Evolutionary conservation across 2,329 filamentous ascomycete species (phyloP), one percentile per base, ranked within the genome.

Genomic region (Pseudopyrenochaeta lycopersici): DNA sequence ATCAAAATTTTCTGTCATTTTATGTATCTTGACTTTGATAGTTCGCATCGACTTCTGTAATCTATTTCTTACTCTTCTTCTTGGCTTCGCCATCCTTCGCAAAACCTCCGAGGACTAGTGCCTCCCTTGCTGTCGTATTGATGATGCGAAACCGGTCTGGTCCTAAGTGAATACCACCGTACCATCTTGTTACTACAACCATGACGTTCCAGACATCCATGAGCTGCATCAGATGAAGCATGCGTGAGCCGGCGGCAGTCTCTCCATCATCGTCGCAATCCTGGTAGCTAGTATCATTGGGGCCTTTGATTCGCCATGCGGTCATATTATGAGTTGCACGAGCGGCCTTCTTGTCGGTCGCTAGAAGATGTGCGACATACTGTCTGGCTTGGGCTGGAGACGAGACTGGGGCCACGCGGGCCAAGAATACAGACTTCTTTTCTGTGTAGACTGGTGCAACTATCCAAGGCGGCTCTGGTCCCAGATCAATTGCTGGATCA

Each of bases 221-320:
- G 56, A 97, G 78, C 79, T 97, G 92, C 88, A 99, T 89, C 27
- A 99, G 80, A 78, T 96, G 92, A 55, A 98, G 77, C 69, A 99
- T 77, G 36, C 95, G 84, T 0, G 90, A 88, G 0, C 95, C 95
- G 0, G 95, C 95, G 5, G 95, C 95, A 21, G 90, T 90, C 82
- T 99, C 95, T 2, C 95, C 95, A 73, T 99, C 95, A 68, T 99
- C 95, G 67, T 99, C 91, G 71, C 89, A 97, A 76, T 99, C 95
- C 75, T 98, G 93, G 63, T 88, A 92, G 45, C 82, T 83, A 4
- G 80, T 79, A 59, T 77, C 78, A 51, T 80, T 82, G 4, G 76
- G 70, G 0, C 85, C 85, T 27, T 84, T 85, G 49, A 98, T 93
- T 10, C 95, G 86, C 91, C 92, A 98, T 1, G 94, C 94, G 17